These are phyloP conservation scores for Leccinum incarnatum DNA, from an alignment of 768 basidiomycete species.

Conservation along the genomic window DNA sequence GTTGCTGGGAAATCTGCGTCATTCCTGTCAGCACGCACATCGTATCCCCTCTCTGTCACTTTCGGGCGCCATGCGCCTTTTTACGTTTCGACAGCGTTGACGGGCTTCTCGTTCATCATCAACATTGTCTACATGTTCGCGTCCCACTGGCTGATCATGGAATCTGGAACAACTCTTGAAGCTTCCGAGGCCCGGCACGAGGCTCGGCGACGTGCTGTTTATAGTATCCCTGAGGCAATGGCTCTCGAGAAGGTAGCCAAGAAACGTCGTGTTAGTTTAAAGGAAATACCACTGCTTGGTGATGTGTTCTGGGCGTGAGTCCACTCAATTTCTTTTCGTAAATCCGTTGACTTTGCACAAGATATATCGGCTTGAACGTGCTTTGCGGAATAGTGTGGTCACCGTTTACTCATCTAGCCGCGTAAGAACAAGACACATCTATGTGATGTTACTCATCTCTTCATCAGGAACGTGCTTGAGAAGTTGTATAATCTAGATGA, in stretches of 20 bases:
- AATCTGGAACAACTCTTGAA: slow-evolving; percentile 61
- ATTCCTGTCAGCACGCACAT: slow-evolving; percentile 71
- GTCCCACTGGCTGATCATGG: slow-evolving; percentile 63
- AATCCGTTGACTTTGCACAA: slow-evolving; percentile 25
- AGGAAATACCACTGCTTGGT: slow-evolving; percentile 62
- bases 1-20: slow-evolving; percentile 78
- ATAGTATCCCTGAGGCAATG: slow-evolving; percentile 53
- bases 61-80: slow-evolving; percentile 75
- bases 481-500: slow-evolving; percentile 62
- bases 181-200: slow-evolving; percentile 59
- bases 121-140: slow-evolving; percentile 65
- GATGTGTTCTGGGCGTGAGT: slow-evolving; percentile 78
- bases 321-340: background rate
- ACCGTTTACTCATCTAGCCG: slow-evolving; percentile 72
- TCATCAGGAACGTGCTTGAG: slow-evolving; percentile 66
- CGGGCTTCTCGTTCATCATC: slow-evolving; percentile 62
- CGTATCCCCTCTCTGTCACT: slow-evolving; percentile 68
- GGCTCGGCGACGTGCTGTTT: slow-evolving; percentile 44
- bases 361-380: slow-evolving; percentile 73
- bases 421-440: slow-evolving; percentile 44
- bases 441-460: slow-evolving; percentile 1
- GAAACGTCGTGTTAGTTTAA: slow-evolving; percentile 59
- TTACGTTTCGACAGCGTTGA: slow-evolving; percentile 61
- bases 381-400: slow-evolving; percentile 76
- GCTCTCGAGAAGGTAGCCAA: slow-evolving; percentile 64